Conservation (phyloP, 2,329 filamentous ascomycete genomes). For the Alternaria gansuensis region DNA sequence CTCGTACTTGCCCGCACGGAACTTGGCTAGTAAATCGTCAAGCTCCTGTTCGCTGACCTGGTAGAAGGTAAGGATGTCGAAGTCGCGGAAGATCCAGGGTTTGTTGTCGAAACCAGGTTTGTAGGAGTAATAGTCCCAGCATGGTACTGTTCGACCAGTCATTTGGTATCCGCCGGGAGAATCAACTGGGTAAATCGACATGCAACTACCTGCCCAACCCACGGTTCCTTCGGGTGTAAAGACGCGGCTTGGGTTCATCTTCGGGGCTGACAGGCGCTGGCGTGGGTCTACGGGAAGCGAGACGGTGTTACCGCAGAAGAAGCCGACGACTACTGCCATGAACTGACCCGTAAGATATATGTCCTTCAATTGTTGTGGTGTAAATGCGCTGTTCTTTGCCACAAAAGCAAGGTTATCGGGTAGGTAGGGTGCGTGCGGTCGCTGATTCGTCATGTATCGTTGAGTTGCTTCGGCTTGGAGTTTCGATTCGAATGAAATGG, state of each 20-base stretch:
- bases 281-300: constrained; percentile 64
- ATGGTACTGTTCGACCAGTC: constrained; percentile 62
- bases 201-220: constrained; percentile 65
- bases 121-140: constrained; percentile 63
- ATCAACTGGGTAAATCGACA: constrained; percentile 65
- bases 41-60: constrained; percentile 63
- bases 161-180: constrained; percentile 66
- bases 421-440: constrained; percentile 68
- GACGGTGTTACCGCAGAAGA: constrained; percentile 64
- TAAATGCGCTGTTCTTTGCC: constrained; percentile 64
- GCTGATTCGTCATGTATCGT: constrained; percentile 69
- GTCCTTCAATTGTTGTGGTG: constrained; percentile 59
- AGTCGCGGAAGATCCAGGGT: constrained; percentile 66
- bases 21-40: constrained; percentile 59
- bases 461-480: constrained; percentile 62
- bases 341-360: constrained; percentile 62
- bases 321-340: constrained; percentile 64
- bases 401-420: constrained; percentile 69
- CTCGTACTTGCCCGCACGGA: constrained; percentile 61
- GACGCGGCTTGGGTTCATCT: constrained; percentile 65
- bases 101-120: constrained; percentile 59
- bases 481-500: constrained; percentile 56
- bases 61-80: constrained; percentile 66
- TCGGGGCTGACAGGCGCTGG: constrained; percentile 63
- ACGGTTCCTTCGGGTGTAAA: constrained; percentile 66